Conservation (phyloP, 352 stramenopile species). For the Phytophthora vignae region DNA sequence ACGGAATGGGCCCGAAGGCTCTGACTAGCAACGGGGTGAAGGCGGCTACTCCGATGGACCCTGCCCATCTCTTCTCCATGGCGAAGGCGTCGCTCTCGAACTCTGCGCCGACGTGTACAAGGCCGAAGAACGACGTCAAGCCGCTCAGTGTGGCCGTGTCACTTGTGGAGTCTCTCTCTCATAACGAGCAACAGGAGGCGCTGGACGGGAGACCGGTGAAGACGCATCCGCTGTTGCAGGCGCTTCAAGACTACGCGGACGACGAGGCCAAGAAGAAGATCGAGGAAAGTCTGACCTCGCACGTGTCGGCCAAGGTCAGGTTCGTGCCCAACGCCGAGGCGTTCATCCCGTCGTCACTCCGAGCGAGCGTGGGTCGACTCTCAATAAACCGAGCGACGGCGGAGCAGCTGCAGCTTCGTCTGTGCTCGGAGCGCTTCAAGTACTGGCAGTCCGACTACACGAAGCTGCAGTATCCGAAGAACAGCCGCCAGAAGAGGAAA, state of each 20-base stretch:
- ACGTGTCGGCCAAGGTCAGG: slow-evolving; percentile 37
- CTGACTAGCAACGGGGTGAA: slow-evolving; percentile 27
- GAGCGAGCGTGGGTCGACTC: slow-evolving; percentile 26
- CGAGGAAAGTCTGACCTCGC: slow-evolving; percentile 27
- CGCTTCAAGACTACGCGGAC: slow-evolving; percentile 71
- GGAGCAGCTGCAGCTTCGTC: slow-evolving; percentile 42
- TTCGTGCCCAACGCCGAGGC: slow-evolving; percentile 46
- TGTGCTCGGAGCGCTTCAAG: slow-evolving; percentile 57
- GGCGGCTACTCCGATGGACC: slow-evolving; percentile 8
- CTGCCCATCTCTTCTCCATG: slow-evolving; percentile 35
- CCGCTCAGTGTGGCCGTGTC: slow-evolving; percentile 73
- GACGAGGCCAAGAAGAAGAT: slow-evolving; percentile 47
- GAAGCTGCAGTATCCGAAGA: slow-evolving; percentile 43
- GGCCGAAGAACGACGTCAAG: slow-evolving; percentile 43
- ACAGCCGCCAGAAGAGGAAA: slow-evolving; percentile 43
- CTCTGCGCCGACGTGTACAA: slow-evolving; percentile 12
- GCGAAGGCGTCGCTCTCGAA: slow-evolving; percentile 41
- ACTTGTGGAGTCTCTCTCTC: slow-evolving; percentile 73
- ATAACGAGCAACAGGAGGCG: slow-evolving; percentile 75
- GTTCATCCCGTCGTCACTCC: slow-evolving; percentile 37
- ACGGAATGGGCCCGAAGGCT: slow-evolving; percentile 11
- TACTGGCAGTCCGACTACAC: slow-evolving; percentile 55
- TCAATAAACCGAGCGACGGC: slow-evolving; percentile 51
- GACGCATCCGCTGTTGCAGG: slow-evolving; percentile 68
- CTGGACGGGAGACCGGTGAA: slow-evolving; percentile 69